Percentiles rank a stretch among this genome's conserved stretches.
These are phyloP conservation scores for Leucaena leucocephala DNA, from an alignment of 306 rosid genomes.

Conservation along the genomic window DNA sequence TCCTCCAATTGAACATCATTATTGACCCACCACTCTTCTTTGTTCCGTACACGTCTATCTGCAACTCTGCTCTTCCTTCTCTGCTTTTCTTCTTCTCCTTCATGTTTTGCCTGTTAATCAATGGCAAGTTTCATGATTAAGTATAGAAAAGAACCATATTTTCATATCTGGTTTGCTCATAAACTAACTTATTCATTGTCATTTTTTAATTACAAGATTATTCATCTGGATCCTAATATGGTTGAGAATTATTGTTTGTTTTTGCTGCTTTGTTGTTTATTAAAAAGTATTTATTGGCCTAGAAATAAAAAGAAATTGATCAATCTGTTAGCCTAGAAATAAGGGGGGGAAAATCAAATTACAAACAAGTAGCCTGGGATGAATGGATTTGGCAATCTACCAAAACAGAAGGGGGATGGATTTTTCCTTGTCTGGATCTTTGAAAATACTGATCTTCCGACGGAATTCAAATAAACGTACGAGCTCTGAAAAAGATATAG, in stretches of 20 bases:
- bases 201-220: background rate
- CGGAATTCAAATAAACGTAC: background rate
- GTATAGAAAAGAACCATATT: background rate
- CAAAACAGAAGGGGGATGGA: no score
- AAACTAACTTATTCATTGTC: background rate
- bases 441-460: background rate
- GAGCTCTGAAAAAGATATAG: background rate
- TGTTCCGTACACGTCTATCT: constrained; percentile 43
- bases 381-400: no score
- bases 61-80: constrained; percentile 47
- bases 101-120: constrained; percentile 30
- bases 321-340: background rate
- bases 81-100: constrained; percentile 19
- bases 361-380: background rate
- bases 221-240: background rate
- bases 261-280: background rate
- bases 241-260: background rate
- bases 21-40: constrained; percentile 38
- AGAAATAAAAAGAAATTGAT: no score
- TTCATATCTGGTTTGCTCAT: background rate
- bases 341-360: background rate
- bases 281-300: background rate
- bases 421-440: background rate
- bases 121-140: background rate
- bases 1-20: background rate